phyloP scores from a whole-genome alignment of 1,284 basidiomycete genomes.

The Vanrija sp. region DNA sequence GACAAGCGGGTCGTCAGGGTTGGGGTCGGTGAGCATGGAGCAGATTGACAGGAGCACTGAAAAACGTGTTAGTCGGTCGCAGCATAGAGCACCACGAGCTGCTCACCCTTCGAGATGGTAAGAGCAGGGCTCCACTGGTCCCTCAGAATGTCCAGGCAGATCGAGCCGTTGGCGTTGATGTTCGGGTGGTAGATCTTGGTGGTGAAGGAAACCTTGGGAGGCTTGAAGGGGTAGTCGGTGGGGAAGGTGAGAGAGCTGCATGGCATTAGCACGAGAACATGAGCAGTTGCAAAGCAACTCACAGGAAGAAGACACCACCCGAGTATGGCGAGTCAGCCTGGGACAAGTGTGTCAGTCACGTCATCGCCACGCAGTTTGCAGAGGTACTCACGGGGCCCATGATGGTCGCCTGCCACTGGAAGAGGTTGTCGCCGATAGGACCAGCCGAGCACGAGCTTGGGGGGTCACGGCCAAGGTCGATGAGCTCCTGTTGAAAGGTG shows the following conservation, averaged over 20 bases:
- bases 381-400: conserved; percentile 80
- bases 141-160: conserved; percentile 95
- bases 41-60: conserved; percentile 88
- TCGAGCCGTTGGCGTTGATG: conserved; percentile 74
- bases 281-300: conserved; percentile 17
- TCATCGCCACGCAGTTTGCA: no score
- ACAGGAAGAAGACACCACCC: conserved; percentile 95
- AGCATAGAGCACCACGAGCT: neutral
- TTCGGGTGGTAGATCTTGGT: conserved; percentile 69
- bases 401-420: conserved; percentile 96
- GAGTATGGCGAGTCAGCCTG: conserved; percentile 92
- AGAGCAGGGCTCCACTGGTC: conserved; percentile 98
- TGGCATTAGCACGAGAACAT: neutral
- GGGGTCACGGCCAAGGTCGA: conserved; percentile 95
- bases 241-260: conserved; percentile 50
- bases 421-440: conserved; percentile 92
- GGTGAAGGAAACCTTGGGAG: conserved; percentile 98
- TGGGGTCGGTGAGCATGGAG: conserved; percentile 95
- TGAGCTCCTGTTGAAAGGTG: conserved; percentile 69
- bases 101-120: conserved; percentile 93
- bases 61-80: neutral
- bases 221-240: conserved; percentile 94
- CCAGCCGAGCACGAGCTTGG: conserved; percentile 96
- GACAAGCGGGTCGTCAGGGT: conserved; percentile 83
- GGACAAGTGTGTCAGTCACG: conserved; percentile 1